Percentiles rank a stretch among this genome's conserved stretches.
phyloP scores from a whole-genome alignment of 352 stramenopile genomes.

The Phytophthora agathidicida region DNA sequence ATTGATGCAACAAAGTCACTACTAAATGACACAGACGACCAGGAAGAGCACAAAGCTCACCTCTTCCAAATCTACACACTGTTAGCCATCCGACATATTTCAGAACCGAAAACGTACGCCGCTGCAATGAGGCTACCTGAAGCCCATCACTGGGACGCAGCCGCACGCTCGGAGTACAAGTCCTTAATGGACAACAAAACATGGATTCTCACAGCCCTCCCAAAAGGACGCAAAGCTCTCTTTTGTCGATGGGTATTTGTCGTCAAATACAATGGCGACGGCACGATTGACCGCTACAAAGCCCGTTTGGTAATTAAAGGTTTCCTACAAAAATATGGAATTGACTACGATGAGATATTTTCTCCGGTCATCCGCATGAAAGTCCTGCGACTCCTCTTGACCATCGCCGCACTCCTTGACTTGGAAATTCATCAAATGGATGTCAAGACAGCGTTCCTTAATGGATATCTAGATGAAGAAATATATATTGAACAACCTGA shows the following conservation, averaged over 20 bases:
- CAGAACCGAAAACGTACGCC: neutral
- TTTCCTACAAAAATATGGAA: slow-evolving; percentile 2
- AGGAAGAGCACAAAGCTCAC: neutral
- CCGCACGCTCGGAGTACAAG: slow-evolving; percentile 6
- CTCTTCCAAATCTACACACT: slow-evolving; percentile 1
- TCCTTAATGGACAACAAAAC: slow-evolving; percentile 17
- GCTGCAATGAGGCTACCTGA: slow-evolving; percentile 7
- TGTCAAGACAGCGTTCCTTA: slow-evolving; percentile 15
- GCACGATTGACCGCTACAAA: slow-evolving; percentile 18
- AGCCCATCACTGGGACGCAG: slow-evolving; percentile 4
- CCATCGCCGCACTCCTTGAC: slow-evolving; percentile 13
- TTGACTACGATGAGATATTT: slow-evolving; percentile 19
- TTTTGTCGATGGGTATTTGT: slow-evolving; percentile 10
- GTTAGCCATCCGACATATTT: slow-evolving; percentile 6
- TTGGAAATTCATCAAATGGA: slow-evolving; percentile 22
- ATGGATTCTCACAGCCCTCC: slow-evolving; percentile 5
- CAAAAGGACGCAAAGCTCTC: neutral
- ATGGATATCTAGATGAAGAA: neutral
- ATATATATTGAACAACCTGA: neutral
- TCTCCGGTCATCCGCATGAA: slow-evolving; percentile 11
- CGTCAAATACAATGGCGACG: slow-evolving; percentile 20
- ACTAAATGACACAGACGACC: neutral
- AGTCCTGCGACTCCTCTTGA: slow-evolving; percentile 7
- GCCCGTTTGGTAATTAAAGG: slow-evolving; percentile 6
- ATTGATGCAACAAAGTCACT: neutral